Base-by-base conservation (phyloP, 345 rosid genomes). In the Rubroshorea leprosula region DNA sequence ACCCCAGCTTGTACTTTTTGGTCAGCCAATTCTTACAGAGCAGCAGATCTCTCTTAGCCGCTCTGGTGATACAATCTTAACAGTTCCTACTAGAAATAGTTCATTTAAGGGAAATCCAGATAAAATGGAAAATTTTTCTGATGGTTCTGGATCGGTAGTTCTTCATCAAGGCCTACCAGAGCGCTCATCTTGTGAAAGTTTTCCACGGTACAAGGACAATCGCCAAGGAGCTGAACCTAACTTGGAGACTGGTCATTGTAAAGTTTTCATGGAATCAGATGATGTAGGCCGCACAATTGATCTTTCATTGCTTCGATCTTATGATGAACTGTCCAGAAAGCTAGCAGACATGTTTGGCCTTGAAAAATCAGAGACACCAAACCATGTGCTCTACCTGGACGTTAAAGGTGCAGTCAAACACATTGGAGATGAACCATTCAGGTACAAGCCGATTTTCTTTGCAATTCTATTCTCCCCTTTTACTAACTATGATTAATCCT, bases 201-300 rank as follows among this genome's bases (percentile, higher is more conserved):
- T 63, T 17, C 82, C 53, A 9, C 69, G 78, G 74, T 71, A 45
- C 31, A 71, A 61, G 63, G 67, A 74, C 51, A 68, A 47, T 8
- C 66, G 45, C 52, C 74, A 58, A 67, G 82, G 73, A 51, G 41
- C 53, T 0, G 78, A 84, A 49, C 63, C 56, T 7, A 60, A 62
- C 60, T 73, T 74, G 23, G 88, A 81, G 51, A 80, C 83, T 0
- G 87, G 89, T 75, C 93, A 80, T 59, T 85, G 99, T 73, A 93
- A 89, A 75, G 95, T 89, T 19, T 89, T 93, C 74, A 74, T 89
- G 87, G 92, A 89, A 65, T 80, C 96, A 0, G 96, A 87, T 63
- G 96, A 89, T 63, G 85, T 82, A 16, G 95, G 99, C 26, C 79
- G 90, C 31, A 87, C 96, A 6, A 85, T 93, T 2, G 87, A 93